These are phyloP conservation scores for Leccinum truebloodii DNA, from an alignment of 768 basidiomycete genomes.

Conservation along the genomic window DNA sequence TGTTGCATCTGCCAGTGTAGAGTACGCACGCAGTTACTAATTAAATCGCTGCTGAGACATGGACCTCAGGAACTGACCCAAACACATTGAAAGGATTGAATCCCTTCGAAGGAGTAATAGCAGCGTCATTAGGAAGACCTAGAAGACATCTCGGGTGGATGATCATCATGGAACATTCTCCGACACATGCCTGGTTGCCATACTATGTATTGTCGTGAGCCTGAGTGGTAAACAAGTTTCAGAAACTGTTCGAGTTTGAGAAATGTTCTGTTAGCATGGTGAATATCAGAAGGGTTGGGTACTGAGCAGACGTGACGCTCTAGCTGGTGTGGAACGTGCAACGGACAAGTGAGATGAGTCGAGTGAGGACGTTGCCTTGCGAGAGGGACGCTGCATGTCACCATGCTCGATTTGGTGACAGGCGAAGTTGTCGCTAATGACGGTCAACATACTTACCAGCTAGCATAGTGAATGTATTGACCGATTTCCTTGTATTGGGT, in stretches of 20 bases:
- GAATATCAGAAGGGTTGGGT: background rate
- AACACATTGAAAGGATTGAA: slow-evolving; percentile 17
- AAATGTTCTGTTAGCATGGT: too few species aligned
- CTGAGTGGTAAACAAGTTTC: too few species aligned
- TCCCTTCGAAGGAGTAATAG: slow-evolving; percentile 14
- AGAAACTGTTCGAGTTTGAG: too few species aligned
- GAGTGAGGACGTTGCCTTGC: background rate
- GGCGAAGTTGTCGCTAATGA: slow-evolving; percentile 52
- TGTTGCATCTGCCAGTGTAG: slow-evolving; percentile 7
- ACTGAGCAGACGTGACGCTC: background rate
- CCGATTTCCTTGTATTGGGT: slow-evolving; percentile 40
- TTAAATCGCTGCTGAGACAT: background rate
- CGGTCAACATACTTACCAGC: slow-evolving; percentile 63
- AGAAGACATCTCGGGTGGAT: background rate
- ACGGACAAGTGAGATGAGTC: background rate
- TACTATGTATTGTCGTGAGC: too few species aligned
- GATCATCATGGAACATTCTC: background rate
- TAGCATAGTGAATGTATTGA: slow-evolving; percentile 37
- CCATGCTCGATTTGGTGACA: slow-evolving; percentile 54
- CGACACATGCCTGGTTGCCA: too few species aligned
- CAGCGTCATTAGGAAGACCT: slow-evolving; percentile 12
- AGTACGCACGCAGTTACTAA: too few species aligned
- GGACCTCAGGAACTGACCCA: background rate
- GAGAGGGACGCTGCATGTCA: slow-evolving; percentile 56
- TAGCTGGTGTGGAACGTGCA: background rate